phyloP scores from a whole-genome alignment of 768 basidiomycete species.

The Xanthoconium purpureum region DNA sequence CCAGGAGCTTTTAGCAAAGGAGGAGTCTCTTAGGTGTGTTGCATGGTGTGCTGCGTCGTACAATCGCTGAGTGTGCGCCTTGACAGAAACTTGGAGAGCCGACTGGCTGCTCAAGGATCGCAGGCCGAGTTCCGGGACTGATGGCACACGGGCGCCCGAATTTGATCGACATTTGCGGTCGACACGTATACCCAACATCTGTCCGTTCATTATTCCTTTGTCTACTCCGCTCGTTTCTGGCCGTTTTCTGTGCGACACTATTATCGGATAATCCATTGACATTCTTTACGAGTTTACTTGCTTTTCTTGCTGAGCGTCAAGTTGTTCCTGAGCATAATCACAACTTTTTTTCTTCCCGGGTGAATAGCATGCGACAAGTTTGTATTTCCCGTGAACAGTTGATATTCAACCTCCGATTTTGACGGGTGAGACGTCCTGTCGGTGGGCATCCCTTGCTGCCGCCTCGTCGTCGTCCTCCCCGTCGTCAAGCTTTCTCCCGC shows the following conservation, averaged over 20 bases:
- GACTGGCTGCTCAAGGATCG: slow-evolving; percentile 85
- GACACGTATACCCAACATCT: slow-evolving; percentile 35
- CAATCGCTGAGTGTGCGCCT: neutral
- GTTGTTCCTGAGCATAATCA: slow-evolving; percentile 24
- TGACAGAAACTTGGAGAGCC: slow-evolving; percentile 80
- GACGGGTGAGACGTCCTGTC: slow-evolving; percentile 10
- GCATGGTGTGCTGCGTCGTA: neutral
- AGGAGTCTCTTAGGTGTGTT: slow-evolving; percentile 82
- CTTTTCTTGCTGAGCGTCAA: slow-evolving; percentile 28
- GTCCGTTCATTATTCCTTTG: slow-evolving; percentile 36
- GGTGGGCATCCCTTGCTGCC: slow-evolving; percentile 3
- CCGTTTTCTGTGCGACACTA: slow-evolving; percentile 35
- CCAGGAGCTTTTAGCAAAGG: slow-evolving; percentile 94
- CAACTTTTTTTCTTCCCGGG: slow-evolving; percentile 11
- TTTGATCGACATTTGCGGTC: slow-evolving; percentile 24
- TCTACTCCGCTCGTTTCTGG: slow-evolving; percentile 33
- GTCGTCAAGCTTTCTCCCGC: neutral
- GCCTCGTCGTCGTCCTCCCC: slow-evolving; percentile 10
- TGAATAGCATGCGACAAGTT: slow-evolving; percentile 7
- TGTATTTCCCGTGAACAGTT: slow-evolving; percentile 5
- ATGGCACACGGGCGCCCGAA: slow-evolving; percentile 27
- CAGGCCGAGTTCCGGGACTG: slow-evolving; percentile 75
- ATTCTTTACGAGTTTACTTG: slow-evolving; percentile 32
- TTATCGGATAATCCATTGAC: slow-evolving; percentile 37
- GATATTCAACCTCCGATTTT: slow-evolving; percentile 30